Percentiles rank a stretch among this genome's conserved stretches.
Evolutionary conservation across 768 basidiomycete species (phyloP).

Genomic region (Agaricus bisporus): DNA sequence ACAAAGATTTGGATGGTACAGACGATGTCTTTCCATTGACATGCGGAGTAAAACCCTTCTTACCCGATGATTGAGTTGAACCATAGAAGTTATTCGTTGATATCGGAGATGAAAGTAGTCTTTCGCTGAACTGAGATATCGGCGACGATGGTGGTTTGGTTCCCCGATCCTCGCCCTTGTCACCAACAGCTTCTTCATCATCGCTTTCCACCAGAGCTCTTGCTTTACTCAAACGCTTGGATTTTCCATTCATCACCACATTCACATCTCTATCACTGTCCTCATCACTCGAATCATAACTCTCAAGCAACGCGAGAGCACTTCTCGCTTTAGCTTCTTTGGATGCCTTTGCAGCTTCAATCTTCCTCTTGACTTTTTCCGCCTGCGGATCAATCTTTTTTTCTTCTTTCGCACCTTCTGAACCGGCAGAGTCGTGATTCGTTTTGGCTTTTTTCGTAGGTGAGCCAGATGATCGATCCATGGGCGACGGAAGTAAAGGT

Average conservation of each 20-base stretch:
- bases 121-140: background rate
- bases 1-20: background rate
- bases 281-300: constrained; percentile 23
- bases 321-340: constrained; percentile 17
- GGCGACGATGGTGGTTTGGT: constrained; percentile 6
- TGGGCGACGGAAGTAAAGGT: constrained; percentile 52
- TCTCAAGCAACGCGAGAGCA: constrained; percentile 20
- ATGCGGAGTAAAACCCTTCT: background rate
- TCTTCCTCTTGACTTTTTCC: constrained; percentile 24
- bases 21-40: background rate
- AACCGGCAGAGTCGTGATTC: background rate
- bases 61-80: background rate
- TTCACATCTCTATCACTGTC: constrained; percentile 12
- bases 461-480: constrained; percentile 20
- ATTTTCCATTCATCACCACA: constrained; percentile 6
- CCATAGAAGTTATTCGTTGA: constrained; percentile 12
- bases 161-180: background rate
- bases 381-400: constrained; percentile 26
- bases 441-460: constrained; percentile 15
- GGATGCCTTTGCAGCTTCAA: constrained; percentile 16
- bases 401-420: background rate
- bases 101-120: constrained; percentile 9
- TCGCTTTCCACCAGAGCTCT: constrained; percentile 9
- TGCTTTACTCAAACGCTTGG: background rate
- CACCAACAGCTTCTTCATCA: constrained; percentile 11